Evolutionary conservation across 176 grass and related monocot species (phyloP), one percentile per base, ranked within the genome.

Genomic region (Ananas comosus): DNA sequence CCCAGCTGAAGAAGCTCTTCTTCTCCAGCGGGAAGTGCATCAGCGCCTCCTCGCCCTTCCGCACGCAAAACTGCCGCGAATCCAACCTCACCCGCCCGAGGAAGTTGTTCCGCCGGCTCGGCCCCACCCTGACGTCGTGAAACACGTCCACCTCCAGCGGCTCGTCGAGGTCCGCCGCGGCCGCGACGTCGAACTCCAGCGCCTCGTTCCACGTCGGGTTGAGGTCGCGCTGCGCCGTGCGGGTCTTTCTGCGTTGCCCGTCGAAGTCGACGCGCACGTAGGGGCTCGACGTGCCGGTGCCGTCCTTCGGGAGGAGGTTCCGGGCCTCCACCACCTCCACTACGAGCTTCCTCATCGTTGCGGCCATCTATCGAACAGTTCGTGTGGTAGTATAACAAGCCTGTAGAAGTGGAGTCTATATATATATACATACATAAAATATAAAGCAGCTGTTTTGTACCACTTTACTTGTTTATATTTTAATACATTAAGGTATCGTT

Each of bases 281-380:
- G 51, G 93, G 89, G 76, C 93, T 97, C 0, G 93, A 97, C 68
- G 89, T 83, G 49, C 93, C 93, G 1, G 50, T 92, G 51, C 93
- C 89, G 73, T 97, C 93, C 78, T 92, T 97, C 13, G 93, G 89
- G 0, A 97, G 78, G 73, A 97, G 81, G 81, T 87, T 12, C 51
- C 79, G 81, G 66, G 93, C 93, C 68, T 92, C 86, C 76, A 89
- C 86, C 69, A 97, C 85, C 89, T 97, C 93, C 70, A 97, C 93
- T 13, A 97, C 66, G 21, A 97, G 93, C 81, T 97, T 97, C 78
- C 79, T 76, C 59, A 56, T 80, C 77, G 73, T 70, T 72, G 59
- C 51, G 27, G 81, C 68, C 83, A 83, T 85, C 4, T 33, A 11
- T 13, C 42, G 2, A 51, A 13, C 61, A 24, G 21, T 24, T 1